Evolutionary conservation across 2,329 filamentous ascomycete genomes (phyloP).

Genomic region (Elsinoe arachidis): DNA sequence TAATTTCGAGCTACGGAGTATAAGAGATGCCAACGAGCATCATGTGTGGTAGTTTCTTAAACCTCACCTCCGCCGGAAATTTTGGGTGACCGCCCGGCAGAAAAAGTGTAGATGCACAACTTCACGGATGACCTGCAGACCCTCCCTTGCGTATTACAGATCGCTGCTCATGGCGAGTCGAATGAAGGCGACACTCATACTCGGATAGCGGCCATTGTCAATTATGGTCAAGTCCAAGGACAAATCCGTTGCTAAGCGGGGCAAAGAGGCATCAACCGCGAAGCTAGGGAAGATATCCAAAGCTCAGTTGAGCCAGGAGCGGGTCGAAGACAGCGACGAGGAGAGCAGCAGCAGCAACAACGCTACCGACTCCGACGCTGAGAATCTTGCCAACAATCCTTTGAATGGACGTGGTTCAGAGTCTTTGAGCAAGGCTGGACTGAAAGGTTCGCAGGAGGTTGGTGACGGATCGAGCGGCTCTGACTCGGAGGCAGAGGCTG

Average conservation of each 20-base stretch:
- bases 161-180: too few species aligned
- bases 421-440: too few species aligned
- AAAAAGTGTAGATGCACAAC: conserved; percentile 6
- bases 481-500: not conserved
- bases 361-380: not conserved
- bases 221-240: not conserved
- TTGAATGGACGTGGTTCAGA: not conserved
- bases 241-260: conserved; percentile 23
- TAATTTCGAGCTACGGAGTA: too few species aligned
- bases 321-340: conserved; percentile 12
- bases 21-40: not conserved
- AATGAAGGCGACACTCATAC: too few species aligned
- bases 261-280: conserved; percentile 12
- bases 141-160: not conserved
- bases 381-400: conserved; percentile 2
- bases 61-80: conserved; percentile 7
- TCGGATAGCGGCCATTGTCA: too few species aligned
- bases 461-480: not conserved
- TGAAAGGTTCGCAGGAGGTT: not conserved
- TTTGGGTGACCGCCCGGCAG: conserved; percentile 16
- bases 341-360: not conserved
- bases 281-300: conserved; percentile 20
- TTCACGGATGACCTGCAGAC: not conserved
- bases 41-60: not conserved
- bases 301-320: conserved; percentile 18